Percentiles rank a stretch among this genome's conserved stretches.
phyloP scores from a whole-genome alignment of 345 rosid genomes.

The Lepidium africanum region DNA sequence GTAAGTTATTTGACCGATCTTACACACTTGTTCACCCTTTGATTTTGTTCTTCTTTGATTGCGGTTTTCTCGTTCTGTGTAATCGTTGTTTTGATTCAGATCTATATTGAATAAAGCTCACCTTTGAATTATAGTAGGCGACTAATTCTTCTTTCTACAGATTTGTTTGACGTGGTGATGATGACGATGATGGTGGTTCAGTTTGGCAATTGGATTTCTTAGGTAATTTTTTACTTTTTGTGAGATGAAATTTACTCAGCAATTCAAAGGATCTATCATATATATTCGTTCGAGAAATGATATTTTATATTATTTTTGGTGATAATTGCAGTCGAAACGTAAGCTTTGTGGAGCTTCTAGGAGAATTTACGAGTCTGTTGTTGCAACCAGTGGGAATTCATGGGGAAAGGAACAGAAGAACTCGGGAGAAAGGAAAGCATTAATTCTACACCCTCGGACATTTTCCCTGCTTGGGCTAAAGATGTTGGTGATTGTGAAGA shows the following conservation, averaged over 20 bases:
- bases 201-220: background rate
- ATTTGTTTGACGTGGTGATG: background rate
- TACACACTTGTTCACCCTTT: background rate
- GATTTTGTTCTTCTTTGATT: background rate
- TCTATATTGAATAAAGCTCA: background rate
- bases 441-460: constrained; percentile 13
- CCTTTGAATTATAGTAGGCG: background rate
- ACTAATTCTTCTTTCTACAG: background rate
- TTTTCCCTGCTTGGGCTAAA: constrained; percentile 69
- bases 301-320: background rate
- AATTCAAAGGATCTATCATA: background rate
- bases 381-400: constrained; percentile 17
- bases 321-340: background rate
- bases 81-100: background rate
- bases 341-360: background rate
- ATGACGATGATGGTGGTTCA: background rate
- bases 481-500: constrained; percentile 55
- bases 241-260: background rate
- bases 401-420: constrained; percentile 66
- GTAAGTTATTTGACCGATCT: background rate
- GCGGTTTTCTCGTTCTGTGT: background rate
- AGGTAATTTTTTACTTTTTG: background rate
- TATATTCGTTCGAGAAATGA: background rate
- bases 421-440: constrained; percentile 28
- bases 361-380: background rate